Conservation (phyloP, 2,329 filamentous ascomycete genomes). For the Curvularia lunata region DNA sequence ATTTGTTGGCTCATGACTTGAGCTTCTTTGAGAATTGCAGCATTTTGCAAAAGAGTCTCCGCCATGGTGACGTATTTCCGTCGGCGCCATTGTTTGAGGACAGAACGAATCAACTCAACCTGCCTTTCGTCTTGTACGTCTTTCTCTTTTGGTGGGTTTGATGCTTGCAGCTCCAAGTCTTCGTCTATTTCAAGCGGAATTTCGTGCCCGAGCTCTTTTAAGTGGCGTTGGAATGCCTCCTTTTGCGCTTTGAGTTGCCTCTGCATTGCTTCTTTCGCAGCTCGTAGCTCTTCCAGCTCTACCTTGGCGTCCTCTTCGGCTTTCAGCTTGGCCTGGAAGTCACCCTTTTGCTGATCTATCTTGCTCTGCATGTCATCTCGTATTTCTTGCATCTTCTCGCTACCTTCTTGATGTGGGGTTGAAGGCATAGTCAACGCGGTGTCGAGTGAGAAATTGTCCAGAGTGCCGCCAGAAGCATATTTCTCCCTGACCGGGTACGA, state of each 20-base stretch:
- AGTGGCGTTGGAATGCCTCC: constrained; percentile 81
- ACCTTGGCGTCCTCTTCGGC: constrained; percentile 75
- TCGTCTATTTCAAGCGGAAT: constrained; percentile 58
- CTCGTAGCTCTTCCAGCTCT: constrained; percentile 78
- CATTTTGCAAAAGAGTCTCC: constrained; percentile 86
- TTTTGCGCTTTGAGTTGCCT: constrained; percentile 83
- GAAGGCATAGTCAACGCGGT: constrained; percentile 94
- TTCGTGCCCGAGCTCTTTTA: constrained; percentile 68
- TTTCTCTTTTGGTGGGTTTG: background rate
- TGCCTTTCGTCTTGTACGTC: constrained; percentile 68
- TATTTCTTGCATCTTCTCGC: constrained; percentile 74
- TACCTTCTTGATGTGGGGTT: constrained; percentile 82
- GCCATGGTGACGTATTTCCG: constrained; percentile 93
- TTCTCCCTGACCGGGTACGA: constrained; percentile 92
- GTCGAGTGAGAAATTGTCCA: constrained; percentile 96
- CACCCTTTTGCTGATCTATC: constrained; percentile 82
- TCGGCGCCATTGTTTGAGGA: constrained; percentile 77
- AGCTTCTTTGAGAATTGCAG: constrained; percentile 87
- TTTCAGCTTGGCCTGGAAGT: constrained; percentile 79
- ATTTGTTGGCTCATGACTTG: constrained; percentile 98
- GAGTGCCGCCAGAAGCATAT: constrained; percentile 90
- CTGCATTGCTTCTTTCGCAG: constrained; percentile 88
- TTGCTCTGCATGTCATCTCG: constrained; percentile 84
- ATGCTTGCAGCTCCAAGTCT: constrained; percentile 38
- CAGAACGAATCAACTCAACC: constrained; percentile 69